phyloP scores from a whole-genome alignment of 768 basidiomycete genomes.

The Boletus vermiculosoides region DNA sequence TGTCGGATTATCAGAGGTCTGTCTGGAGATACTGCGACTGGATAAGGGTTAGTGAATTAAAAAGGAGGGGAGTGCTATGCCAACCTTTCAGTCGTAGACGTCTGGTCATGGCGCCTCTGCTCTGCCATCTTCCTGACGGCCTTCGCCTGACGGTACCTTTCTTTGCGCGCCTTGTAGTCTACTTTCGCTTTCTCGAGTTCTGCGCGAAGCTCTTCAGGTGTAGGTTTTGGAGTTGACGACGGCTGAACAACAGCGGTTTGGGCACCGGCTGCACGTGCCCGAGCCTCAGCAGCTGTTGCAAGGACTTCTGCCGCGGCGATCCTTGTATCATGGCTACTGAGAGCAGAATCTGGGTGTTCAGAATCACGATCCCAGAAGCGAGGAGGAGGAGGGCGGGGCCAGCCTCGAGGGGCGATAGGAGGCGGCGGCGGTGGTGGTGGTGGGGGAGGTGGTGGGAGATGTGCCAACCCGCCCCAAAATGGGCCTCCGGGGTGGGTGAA shows the following conservation, averaged over 20 bases:
- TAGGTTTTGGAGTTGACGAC: neutral
- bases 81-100: slow-evolving; percentile 30
- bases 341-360: neutral
- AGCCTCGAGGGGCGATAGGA: slow-evolving; percentile 12
- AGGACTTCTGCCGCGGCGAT: slow-evolving; percentile 15
- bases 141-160: slow-evolving; percentile 60
- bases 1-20: slow-evolving; percentile 21
- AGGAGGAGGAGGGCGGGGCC: slow-evolving; percentile 27
- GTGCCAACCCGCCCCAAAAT: slow-evolving; percentile 20
- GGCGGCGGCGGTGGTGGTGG: slow-evolving; percentile 1
- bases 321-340: slow-evolving; percentile 9
- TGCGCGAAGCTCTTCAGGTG: slow-evolving; percentile 29
- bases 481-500: slow-evolving; percentile 7
- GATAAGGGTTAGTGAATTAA: slow-evolving; percentile 4
- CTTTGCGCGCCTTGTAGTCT: slow-evolving; percentile 68
- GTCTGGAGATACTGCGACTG: slow-evolving; percentile 25
- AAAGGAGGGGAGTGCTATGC: neutral
- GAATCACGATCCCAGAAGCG: slow-evolving; percentile 15
- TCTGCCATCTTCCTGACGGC: slow-evolving; percentile 46
- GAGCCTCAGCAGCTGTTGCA: slow-evolving; percentile 19
- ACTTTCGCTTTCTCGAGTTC: slow-evolving; percentile 66
- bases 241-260: neutral
- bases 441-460: slow-evolving; percentile 16
- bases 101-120: slow-evolving; percentile 23
- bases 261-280: slow-evolving; percentile 4